Percentiles rank a stretch among this genome's conserved stretches.
phyloP scores from a whole-genome alignment of 1,139 yeast species.

The Yamadazyma sp. region DNA sequence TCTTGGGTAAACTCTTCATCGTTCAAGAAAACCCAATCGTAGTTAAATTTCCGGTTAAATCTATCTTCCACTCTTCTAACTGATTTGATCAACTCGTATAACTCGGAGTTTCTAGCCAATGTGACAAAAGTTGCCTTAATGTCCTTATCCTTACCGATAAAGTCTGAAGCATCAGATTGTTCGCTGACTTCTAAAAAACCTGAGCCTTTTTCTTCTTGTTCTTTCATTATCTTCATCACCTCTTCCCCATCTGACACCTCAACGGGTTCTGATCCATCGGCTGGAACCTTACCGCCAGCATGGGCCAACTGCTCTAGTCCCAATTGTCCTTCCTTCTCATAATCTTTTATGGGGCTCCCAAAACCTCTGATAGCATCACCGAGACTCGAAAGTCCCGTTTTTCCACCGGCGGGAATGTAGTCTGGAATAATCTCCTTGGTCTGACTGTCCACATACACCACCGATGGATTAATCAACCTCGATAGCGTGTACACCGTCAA shows the following conservation, averaged over 20 bases:
- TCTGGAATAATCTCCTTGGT: conserved; percentile 21
- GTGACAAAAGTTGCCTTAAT: conserved; percentile 66
- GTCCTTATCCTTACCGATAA: conserved; percentile 16
- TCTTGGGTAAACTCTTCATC: conserved; percentile 60
- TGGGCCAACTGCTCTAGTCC: conserved; percentile 14
- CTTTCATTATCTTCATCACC: not conserved
- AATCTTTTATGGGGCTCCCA: conserved; percentile 18
- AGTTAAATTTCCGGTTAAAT: conserved; percentile 63
- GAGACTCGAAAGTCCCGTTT: not conserved
- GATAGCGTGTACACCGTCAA: conserved; percentile 20
- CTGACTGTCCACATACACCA: conserved; percentile 26
- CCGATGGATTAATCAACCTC: conserved; percentile 16
- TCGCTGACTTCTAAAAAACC: not conserved
- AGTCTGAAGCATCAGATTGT: conserved; percentile 6
- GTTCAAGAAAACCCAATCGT: conserved; percentile 81
- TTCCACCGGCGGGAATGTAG: conserved; percentile 9
- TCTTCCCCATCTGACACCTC: not conserved
- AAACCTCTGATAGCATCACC: not conserved
- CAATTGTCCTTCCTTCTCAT: conserved; percentile 15
- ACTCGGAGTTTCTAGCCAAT: conserved; percentile 62
- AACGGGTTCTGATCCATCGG: not conserved
- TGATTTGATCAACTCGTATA: conserved; percentile 60
- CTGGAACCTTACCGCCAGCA: conserved; percentile 2
- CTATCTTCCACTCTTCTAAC: conserved; percentile 72
- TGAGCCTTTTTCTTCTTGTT: not conserved